These are phyloP conservation scores for Apophysomyces trapeziformis DNA, from an alignment of 371 early-diverging fungal species.

Conservation along the genomic window DNA sequence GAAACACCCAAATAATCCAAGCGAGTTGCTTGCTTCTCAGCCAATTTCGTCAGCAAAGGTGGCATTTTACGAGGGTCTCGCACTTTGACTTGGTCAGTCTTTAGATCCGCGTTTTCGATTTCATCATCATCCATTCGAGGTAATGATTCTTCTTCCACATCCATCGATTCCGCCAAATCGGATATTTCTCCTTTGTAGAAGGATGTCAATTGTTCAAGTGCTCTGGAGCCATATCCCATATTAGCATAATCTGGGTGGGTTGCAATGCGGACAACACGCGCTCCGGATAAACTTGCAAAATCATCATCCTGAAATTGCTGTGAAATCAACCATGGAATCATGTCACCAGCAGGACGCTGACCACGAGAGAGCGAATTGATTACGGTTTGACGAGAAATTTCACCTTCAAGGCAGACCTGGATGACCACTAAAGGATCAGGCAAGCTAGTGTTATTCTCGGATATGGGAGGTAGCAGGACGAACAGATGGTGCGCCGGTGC, in stretches of 20 bases:
- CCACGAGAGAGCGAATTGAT: conserved; percentile 86
- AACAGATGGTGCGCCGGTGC: conserved; percentile 98
- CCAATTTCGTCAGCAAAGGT: conserved; percentile 82
- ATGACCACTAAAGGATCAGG: conserved; percentile 96
- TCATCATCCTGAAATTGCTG: conserved; percentile 98
- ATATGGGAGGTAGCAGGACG: conserved; percentile 92
- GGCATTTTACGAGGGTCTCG: conserved; percentile 91
- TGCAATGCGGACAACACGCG: conserved; percentile 99
- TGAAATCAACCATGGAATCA: conserved; percentile 98
- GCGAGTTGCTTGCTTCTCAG: conserved; percentile 77
- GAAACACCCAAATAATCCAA: conserved; percentile 98
- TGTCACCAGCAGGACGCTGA: conserved; percentile 90
- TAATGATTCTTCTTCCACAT: conserved; percentile 52
- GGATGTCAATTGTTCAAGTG: conserved; percentile 83
- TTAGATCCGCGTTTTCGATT: conserved; percentile 68
- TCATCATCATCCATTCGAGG: conserved; percentile 64
- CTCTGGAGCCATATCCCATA: conserved; percentile 98
- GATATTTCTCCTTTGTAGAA: conserved; percentile 87
- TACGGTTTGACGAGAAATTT: conserved; percentile 87
- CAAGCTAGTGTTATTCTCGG: conserved; percentile 69
- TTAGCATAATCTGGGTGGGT: conserved; percentile 97
- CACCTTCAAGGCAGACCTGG: conserved; percentile 95
- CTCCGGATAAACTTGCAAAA: conserved; percentile 93
- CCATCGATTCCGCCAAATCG: conserved; percentile 64
- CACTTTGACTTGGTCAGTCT: conserved; percentile 78